Conservation (phyloP, 805 yeast genomes). For the Candida michaelii region DNA sequence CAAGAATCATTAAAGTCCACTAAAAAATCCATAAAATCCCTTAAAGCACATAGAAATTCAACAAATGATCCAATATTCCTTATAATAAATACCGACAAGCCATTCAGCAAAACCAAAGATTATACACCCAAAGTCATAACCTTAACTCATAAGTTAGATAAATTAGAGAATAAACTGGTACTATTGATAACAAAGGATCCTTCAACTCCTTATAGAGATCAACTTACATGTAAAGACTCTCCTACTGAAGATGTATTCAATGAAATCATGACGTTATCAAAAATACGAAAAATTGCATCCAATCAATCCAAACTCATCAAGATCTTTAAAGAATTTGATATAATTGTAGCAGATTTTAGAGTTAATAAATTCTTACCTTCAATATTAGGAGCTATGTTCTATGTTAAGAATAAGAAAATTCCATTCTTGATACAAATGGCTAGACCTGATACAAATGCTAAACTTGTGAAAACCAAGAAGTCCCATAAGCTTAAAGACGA, state of each 20-base stretch:
- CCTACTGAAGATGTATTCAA: constrained; percentile 62
- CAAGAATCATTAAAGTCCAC: constrained; percentile 9
- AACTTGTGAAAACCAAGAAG: constrained; percentile 27
- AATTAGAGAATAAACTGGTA: constrained; percentile 49
- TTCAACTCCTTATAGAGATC: constrained; percentile 51
- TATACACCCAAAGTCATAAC: constrained; percentile 50
- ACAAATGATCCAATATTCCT: constrained; percentile 26
- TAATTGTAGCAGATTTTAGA: constrained; percentile 68
- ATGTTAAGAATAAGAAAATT: constrained; percentile 60
- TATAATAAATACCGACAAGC: constrained; percentile 33
- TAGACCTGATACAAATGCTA: constrained; percentile 34
- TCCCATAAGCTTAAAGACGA: constrained; percentile 51
- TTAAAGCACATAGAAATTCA: constrained; percentile 17
- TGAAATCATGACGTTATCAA: constrained; percentile 60
- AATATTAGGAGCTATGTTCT: constrained; percentile 60
- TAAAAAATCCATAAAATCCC: constrained; percentile 10
- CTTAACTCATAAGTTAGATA: constrained; percentile 50
- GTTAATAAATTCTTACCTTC: constrained; percentile 60
- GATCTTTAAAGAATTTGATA: constrained; percentile 60
- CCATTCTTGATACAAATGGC: constrained; percentile 71
- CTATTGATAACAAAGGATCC: constrained; percentile 76
- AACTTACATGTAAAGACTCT: constrained; percentile 47
- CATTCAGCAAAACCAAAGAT: constrained; percentile 31
- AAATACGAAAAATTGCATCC: constrained; percentile 46
- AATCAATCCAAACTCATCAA: constrained; percentile 48